A percentile compares a stretch with the other conserved stretches of the same genome.
Evolutionary conservation across 2,329 filamentous ascomycete genomes (phyloP).

Genomic region (Taxawa tesnikishii): DNA sequence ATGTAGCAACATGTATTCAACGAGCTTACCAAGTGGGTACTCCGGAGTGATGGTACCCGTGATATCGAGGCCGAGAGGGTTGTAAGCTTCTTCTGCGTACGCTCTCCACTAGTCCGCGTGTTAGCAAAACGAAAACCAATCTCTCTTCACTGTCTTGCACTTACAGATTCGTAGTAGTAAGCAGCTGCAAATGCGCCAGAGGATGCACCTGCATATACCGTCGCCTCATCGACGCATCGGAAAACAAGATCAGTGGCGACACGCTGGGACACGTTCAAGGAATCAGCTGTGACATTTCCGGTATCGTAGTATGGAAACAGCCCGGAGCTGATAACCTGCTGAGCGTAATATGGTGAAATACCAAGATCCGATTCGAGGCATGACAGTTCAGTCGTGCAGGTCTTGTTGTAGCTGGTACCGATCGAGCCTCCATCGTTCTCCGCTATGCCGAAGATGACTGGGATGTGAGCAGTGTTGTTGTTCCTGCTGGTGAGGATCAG

Average conservation of each 20-base stretch:
- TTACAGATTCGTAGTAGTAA: slow-evolving; percentile 52
- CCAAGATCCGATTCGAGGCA: slow-evolving; percentile 33
- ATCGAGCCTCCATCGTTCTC: slow-evolving; percentile 46
- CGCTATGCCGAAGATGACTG: slow-evolving; percentile 44
- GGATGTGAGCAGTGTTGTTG: slow-evolving; percentile 34
- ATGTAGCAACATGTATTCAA: too few species aligned
- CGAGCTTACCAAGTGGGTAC: too few species aligned
- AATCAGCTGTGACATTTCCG: slow-evolving; percentile 40
- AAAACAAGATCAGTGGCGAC: slow-evolving; percentile 48
- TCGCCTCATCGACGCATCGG: slow-evolving; percentile 48
- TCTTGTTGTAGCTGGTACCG: slow-evolving; percentile 32
- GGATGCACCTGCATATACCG: slow-evolving; percentile 37
- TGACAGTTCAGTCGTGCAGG: slow-evolving; percentile 27
- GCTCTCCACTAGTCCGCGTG: too few species aligned
- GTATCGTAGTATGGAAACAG: slow-evolving; percentile 40
- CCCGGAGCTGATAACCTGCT: slow-evolving; percentile 27
- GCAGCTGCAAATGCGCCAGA: slow-evolving; percentile 34
- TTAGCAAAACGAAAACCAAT: too few species aligned
- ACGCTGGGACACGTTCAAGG: slow-evolving; percentile 43
- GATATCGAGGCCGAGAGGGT: slow-evolving; percentile 31
- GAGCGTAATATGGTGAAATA: slow-evolving; percentile 28
- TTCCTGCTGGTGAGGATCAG: slow-evolving; percentile 33
- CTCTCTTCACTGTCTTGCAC: too few species aligned
- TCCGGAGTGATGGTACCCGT: slow-evolving; percentile 36
- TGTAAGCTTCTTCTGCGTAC: slow-evolving; percentile 41